Evolutionary conservation across 1,284 basidiomycete genomes (phyloP).

Genomic region (Marasmius oreades): DNA sequence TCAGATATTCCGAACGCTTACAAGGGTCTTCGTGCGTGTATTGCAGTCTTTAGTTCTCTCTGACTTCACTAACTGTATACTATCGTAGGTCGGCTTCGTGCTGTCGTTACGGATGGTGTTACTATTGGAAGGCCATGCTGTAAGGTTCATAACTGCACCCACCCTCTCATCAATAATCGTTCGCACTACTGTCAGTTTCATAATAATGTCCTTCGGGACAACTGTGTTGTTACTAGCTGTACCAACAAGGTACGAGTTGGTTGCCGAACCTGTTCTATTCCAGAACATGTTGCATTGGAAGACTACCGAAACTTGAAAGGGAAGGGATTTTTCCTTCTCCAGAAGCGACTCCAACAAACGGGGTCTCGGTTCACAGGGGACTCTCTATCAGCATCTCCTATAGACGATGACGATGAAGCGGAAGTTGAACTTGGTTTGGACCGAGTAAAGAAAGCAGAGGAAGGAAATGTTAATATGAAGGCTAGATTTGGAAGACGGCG

Average conservation of each 20-base stretch:
- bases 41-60: not conserved
- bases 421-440: not conserved
- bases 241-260: not conserved
- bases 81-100: not conserved
- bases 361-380: not conserved
- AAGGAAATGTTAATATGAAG: not conserved
- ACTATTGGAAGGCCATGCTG: conserved; percentile 22
- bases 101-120: conserved; percentile 18
- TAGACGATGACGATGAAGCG: not conserved
- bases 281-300: not conserved
- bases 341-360: not conserved
- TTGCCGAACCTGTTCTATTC: not conserved
- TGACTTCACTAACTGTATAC: not conserved
- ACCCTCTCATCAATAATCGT: conserved; percentile 15
- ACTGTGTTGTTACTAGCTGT: conserved; percentile 19
- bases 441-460: not conserved
- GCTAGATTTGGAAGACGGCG: conserved; percentile 19
- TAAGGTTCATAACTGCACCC: conserved; percentile 18
- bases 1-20: not conserved
- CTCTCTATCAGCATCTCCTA: not conserved
- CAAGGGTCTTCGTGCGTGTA: not conserved
- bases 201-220: not conserved
- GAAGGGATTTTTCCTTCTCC: not conserved
- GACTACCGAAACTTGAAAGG: not conserved
- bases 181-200: conserved; percentile 21